A percentile compares a stretch with the other conserved stretches of the same genome.
Evolutionary conservation across 345 rosid genomes (phyloP).

Genomic region (Carallia pectinifolia): DNA sequence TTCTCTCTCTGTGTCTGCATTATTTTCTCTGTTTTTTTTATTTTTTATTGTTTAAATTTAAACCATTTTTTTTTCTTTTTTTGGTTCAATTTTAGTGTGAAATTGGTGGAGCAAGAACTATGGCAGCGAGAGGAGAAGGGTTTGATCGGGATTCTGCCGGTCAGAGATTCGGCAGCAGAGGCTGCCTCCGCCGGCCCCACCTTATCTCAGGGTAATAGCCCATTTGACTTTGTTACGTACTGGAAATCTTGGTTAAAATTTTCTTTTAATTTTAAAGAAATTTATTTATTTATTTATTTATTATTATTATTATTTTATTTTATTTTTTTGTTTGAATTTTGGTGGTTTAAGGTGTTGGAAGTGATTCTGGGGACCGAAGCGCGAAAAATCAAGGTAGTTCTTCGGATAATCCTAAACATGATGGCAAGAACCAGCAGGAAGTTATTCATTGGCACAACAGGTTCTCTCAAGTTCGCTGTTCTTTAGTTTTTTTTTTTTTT

Average conservation of each 20-base stretch:
- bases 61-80: neutral
- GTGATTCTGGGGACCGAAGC: slow-evolving; percentile 64
- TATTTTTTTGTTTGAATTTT: neutral
- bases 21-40: neutral
- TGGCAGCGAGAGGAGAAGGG: slow-evolving; percentile 99
- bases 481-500: neutral
- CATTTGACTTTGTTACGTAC: slow-evolving; percentile 2
- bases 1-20: neutral
- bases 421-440: slow-evolving; percentile 77
- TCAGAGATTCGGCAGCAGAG: slow-evolving; percentile 71
- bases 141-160: slow-evolving; percentile 89
- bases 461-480: slow-evolving; percentile 29
- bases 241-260: too few species aligned
- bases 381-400: slow-evolving; percentile 55
- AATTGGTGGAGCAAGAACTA: slow-evolving; percentile 96
- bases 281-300: neutral
- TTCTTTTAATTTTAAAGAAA: too few species aligned
- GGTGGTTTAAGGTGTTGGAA: slow-evolving; percentile 49
- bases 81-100: slow-evolving; percentile 49
- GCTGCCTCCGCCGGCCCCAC: slow-evolving; percentile 46
- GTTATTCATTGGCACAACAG: slow-evolving; percentile 89
- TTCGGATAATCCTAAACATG: slow-evolving; percentile 68
- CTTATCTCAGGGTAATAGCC: slow-evolving; percentile 49
- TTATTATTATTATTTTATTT: too few species aligned
- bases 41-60: neutral